phyloP scores from a whole-genome alignment of 1,139 yeast species.

The Groenewaldozyma sp. region DNA sequence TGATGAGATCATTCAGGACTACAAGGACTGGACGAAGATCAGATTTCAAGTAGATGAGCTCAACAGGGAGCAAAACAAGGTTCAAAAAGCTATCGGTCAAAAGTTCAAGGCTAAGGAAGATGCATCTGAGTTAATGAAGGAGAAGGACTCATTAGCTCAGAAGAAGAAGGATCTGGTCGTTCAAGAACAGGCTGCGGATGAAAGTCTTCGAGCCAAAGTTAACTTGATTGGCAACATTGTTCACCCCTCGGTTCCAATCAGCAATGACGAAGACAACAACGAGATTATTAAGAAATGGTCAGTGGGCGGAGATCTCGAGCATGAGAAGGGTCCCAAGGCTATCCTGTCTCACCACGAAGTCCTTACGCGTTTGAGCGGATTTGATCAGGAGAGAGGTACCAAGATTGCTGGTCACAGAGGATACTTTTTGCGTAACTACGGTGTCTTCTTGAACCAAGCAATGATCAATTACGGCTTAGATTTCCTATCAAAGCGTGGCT shows the following conservation, averaged over 20 bases:
- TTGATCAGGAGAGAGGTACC: conserved; percentile 98
- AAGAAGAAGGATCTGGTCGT: conserved; percentile 60
- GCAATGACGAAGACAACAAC: conserved; percentile 84
- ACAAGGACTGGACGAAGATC: conserved; percentile 85
- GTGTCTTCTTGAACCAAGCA: conserved; percentile 97
- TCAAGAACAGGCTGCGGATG: conserved; percentile 73
- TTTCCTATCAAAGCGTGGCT: conserved; percentile 71
- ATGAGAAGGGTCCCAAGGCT: conserved; percentile 54
- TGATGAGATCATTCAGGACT: conserved; percentile 85
- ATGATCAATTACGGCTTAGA: conserved; percentile 89
- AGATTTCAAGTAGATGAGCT: conserved; percentile 87
- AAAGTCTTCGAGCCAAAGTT: conserved; percentile 64
- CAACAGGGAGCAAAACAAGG: conserved; percentile 76
- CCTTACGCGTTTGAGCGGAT: conserved; percentile 87
- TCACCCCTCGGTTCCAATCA: conserved; percentile 81
- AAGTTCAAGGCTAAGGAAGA: conserved; percentile 94
- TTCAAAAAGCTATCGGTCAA: conserved; percentile 87
- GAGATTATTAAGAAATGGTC: conserved; percentile 82
- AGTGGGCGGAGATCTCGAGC: conserved; percentile 51
- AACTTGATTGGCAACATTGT: conserved; percentile 89
- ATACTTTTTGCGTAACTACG: conserved; percentile 86
- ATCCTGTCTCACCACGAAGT: conserved; percentile 88
- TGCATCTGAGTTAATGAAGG: conserved; percentile 68
- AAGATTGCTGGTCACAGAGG: conserved; percentile 98
- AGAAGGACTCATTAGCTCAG: conserved; percentile 65